phyloP scores from a whole-genome alignment of 2,329 filamentous ascomycete genomes.

The Colletotrichum tropicicola region DNA sequence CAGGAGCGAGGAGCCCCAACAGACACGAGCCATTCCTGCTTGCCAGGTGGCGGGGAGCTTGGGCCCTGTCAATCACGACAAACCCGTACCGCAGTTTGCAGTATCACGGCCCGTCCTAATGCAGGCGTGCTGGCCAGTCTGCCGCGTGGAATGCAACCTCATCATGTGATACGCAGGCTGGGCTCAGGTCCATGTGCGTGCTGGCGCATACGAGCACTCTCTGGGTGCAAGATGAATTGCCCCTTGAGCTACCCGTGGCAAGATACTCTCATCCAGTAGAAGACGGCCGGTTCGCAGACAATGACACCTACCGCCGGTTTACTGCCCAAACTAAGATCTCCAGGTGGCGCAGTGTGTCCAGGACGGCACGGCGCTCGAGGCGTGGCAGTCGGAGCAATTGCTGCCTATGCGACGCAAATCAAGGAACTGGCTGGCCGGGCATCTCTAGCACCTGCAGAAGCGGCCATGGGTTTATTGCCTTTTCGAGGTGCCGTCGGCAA shows the following conservation, averaged over 20 bases:
- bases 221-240: neutral
- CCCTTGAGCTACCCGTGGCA: neutral
- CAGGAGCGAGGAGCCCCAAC: neutral
- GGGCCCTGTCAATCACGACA: neutral
- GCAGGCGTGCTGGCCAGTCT: neutral
- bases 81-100: neutral
- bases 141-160: neutral
- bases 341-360: neutral
- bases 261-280: neutral
- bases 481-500: neutral
- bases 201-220: neutral
- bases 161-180: neutral
- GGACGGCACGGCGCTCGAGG: neutral
- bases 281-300: neutral
- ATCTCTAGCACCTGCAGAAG: neutral
- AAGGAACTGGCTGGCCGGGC: conserved; percentile 11
- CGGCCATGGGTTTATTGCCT: conserved; percentile 5
- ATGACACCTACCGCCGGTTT: neutral
- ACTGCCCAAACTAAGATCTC: neutral
- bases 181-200: neutral
- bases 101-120: neutral
- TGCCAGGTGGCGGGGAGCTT: conserved; percentile 1
- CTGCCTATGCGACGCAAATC: conserved; percentile 22
- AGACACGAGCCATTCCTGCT: neutral
- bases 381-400: conserved; percentile 7